Conservation (phyloP, 345 rosid genomes). For the Ricinus communis region DNA sequence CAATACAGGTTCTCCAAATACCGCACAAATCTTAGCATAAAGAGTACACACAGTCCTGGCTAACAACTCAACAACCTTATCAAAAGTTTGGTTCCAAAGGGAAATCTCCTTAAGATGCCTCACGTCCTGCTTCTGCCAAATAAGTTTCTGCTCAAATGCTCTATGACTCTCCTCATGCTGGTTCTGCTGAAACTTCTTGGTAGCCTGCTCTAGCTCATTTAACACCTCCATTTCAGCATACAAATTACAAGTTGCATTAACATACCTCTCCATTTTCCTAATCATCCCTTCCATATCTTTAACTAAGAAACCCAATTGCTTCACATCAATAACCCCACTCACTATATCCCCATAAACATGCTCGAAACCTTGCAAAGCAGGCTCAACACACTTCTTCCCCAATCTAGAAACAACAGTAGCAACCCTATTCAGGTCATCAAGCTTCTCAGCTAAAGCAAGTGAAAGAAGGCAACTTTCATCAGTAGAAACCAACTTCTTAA, state of each 20-base stretch:
- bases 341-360: constrained; percentile 85
- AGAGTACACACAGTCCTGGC: constrained; percentile 87
- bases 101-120: constrained; percentile 85
- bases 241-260: constrained; percentile 64
- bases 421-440: constrained; percentile 76
- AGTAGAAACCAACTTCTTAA: constrained; percentile 55
- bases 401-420: constrained; percentile 81
- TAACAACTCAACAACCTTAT: constrained; percentile 85
- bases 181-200: constrained; percentile 72
- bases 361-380: constrained; percentile 92
- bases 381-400: constrained; percentile 82
- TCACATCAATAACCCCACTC: constrained; percentile 73
- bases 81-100: constrained; percentile 83
- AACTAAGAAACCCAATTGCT: constrained; percentile 76
- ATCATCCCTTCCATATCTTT: constrained; percentile 94
- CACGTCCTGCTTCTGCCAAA: constrained; percentile 96
- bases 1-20: constrained; percentile 59
- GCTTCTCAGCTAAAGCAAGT: constrained; percentile 82
- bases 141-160: constrained; percentile 85
- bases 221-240: constrained; percentile 88
- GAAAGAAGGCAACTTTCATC: constrained; percentile 63
- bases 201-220: constrained; percentile 77
- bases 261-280: constrained; percentile 88
- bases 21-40: constrained; percentile 65
- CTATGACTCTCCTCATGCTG: constrained; percentile 83